Conservation (phyloP, 1,139 yeast species). For the Casaregolazyma suthepensis region DNA sequence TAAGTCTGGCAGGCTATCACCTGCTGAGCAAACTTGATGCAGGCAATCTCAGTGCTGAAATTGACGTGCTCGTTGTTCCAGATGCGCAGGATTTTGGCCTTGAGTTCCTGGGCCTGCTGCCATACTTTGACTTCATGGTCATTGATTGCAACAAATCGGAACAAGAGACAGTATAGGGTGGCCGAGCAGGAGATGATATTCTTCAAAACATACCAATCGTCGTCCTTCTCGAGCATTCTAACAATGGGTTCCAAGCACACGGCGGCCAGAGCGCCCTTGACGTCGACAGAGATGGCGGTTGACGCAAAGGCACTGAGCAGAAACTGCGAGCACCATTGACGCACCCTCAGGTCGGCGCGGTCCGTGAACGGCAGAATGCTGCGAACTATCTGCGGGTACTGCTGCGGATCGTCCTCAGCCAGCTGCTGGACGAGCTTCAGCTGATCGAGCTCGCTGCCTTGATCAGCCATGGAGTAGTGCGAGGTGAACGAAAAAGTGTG, state of each 20-base stretch:
- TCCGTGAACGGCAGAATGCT: slow-evolving; percentile 35
- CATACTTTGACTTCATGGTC: slow-evolving; percentile 28
- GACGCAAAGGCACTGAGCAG: slow-evolving; percentile 36
- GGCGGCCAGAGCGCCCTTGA: slow-evolving; percentile 28
- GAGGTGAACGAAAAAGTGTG: background rate
- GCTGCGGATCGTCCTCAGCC: slow-evolving; percentile 33
- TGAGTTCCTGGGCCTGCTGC: slow-evolving; percentile 28
- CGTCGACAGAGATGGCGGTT: slow-evolving; percentile 24
- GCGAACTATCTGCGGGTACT: slow-evolving; percentile 33
- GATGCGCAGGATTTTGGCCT: slow-evolving; percentile 26
- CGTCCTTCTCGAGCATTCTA: slow-evolving; percentile 23
- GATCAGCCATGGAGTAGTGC: background rate
- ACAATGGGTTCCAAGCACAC: slow-evolving; percentile 30
- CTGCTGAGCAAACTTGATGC: slow-evolving; percentile 65
- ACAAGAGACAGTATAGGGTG: slow-evolving; percentile 32
- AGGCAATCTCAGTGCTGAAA: slow-evolving; percentile 50
- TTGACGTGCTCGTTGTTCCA: slow-evolving; percentile 28
- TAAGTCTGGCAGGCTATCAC: slow-evolving; percentile 67
- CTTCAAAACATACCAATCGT: slow-evolving; percentile 29
- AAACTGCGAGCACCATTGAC: slow-evolving; percentile 37
- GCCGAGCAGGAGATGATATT: slow-evolving; percentile 30
- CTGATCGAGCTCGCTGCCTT: slow-evolving; percentile 27
- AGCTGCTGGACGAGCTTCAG: slow-evolving; percentile 33
- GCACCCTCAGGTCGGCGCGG: slow-evolving; percentile 29
- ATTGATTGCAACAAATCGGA: slow-evolving; percentile 27